Evolutionary conservation across 148 eudicot species (phyloP).

Genomic region (Silene latifolia): DNA sequence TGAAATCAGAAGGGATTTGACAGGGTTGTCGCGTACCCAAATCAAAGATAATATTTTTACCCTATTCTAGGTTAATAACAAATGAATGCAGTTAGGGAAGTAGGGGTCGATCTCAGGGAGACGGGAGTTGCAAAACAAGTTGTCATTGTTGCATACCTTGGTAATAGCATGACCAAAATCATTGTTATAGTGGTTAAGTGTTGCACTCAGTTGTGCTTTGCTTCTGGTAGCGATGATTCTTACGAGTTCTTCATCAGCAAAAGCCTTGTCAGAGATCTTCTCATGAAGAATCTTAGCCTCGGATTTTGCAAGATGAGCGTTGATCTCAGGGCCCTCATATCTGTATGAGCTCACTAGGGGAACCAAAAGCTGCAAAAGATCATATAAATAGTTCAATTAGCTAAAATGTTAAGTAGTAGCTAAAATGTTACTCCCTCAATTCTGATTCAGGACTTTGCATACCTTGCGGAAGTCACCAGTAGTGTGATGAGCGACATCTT

Average conservation of each 20-base stretch:
- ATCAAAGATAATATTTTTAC: no score
- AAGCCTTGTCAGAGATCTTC: conserved; percentile 74
- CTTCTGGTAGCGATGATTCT: conserved; percentile 78
- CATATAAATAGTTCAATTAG: neutral
- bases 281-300: conserved; percentile 78
- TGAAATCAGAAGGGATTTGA: no score
- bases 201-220: conserved; percentile 86
- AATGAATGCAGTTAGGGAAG: no score
- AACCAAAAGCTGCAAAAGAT: conserved; percentile 55
- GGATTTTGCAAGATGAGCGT: conserved; percentile 65
- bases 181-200: conserved; percentile 79
- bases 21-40: no score
- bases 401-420: neutral
- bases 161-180: conserved; percentile 65
- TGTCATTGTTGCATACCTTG: conserved; percentile 48
- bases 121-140: no score
- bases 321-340: conserved; percentile 80
- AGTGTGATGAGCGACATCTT: conserved; percentile 79
- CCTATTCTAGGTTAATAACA: no score
- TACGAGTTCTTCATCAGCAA: conserved; percentile 67
- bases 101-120: no score
- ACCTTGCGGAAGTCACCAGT: conserved; percentile 86
- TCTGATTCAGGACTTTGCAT: neutral
- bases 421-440: neutral
- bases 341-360: conserved; percentile 75